Evolutionary conservation across 257 asterid genomes (phyloP).

Genomic region (Datura wrightii): DNA sequence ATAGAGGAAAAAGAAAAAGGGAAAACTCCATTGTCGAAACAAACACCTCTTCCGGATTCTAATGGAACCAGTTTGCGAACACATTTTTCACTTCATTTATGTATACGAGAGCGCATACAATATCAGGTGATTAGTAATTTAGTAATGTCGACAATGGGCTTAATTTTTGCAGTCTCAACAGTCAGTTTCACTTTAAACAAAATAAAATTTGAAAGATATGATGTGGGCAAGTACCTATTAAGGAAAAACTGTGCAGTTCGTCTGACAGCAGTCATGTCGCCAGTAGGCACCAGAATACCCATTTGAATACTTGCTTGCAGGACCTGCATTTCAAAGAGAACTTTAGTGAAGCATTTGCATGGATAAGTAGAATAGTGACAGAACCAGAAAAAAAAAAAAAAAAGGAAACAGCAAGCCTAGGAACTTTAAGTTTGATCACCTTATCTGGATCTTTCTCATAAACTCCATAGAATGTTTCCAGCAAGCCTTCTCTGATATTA

Average conservation of each 20-base stretch:
- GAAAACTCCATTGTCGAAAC: background rate
- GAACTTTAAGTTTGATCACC: constrained; percentile 46
- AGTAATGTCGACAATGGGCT: background rate
- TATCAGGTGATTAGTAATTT: background rate
- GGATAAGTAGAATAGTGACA: background rate
- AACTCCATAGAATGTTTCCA: constrained; percentile 89
- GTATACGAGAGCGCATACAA: background rate
- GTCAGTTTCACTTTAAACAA: constrained; percentile 3
- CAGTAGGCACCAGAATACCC: constrained; percentile 95
- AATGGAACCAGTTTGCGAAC: background rate
- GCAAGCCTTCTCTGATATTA: constrained; percentile 84
- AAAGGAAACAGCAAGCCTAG: constrained; percentile 22
- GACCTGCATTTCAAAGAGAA: constrained; percentile 54
- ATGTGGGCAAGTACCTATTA: constrained; percentile 59
- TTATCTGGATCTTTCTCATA: constrained; percentile 90
- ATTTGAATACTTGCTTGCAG: constrained; percentile 88
- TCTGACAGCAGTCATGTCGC: constrained; percentile 92
- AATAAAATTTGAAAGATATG: constrained; percentile 15
- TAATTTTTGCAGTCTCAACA: constrained; percentile 23
- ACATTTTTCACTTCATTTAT: background rate
- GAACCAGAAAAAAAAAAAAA: background rate
- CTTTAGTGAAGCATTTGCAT: background rate
- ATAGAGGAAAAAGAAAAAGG: too few species aligned
- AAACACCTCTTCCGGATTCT: background rate
- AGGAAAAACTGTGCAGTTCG: constrained; percentile 93